These are phyloP conservation scores for Picea abies DNA, from an alignment of 83 land plant genomes.

Conservation along the genomic window DNA sequence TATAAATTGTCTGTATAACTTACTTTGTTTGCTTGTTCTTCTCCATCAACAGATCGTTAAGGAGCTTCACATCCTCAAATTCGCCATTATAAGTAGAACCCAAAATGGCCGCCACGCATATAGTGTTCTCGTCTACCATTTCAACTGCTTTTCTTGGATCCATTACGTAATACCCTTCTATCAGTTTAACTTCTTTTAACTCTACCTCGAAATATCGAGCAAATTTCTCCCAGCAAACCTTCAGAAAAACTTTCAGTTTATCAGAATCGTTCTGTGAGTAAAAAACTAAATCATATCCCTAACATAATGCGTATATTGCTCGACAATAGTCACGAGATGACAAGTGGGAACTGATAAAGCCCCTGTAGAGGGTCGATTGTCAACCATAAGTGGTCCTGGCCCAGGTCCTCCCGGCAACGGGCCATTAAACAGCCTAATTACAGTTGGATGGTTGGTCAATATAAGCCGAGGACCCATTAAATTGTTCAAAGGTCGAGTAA, in stretches of 20 bases:
- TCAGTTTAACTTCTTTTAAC: conserved; percentile 57
- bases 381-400: neutral
- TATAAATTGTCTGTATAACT: too few species aligned
- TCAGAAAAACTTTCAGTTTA: neutral
- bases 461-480: too few species aligned
- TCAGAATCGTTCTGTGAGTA: neutral
- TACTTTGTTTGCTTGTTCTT: conserved; percentile 34
- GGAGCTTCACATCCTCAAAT: conserved; percentile 64
- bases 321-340: neutral
- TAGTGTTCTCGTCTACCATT: conserved; percentile 69
- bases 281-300: too few species aligned
- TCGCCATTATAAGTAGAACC: conserved; percentile 73
- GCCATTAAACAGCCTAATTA: too few species aligned
- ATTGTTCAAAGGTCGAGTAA: too few species aligned
- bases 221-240: conserved; percentile 81
- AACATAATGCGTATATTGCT: neutral
- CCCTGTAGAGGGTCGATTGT: neutral
- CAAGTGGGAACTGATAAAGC: neutral
- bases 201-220: conserved; percentile 71
- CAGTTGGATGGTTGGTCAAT: too few species aligned
- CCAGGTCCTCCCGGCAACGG: too few species aligned
- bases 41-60: conserved; percentile 48
- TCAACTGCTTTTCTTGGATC: conserved; percentile 65
- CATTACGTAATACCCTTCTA: conserved; percentile 60
- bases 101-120: conserved; percentile 65